These are phyloP conservation scores for Litchi chinensis DNA, from an alignment of 345 rosid species.

Conservation along the genomic window DNA sequence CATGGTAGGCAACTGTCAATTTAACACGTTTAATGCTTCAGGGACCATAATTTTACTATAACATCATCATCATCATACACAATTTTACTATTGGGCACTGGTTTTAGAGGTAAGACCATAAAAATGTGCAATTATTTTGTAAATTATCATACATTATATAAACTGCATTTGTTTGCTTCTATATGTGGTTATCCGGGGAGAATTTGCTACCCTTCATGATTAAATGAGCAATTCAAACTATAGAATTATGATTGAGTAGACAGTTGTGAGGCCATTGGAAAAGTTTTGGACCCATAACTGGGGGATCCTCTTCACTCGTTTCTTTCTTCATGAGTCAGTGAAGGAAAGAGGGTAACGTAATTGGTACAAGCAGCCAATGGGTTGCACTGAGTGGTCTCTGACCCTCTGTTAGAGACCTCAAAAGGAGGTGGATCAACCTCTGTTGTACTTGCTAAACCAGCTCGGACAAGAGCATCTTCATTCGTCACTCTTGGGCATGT, in stretches of 20 bases:
- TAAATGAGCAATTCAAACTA: too few species aligned
- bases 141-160: too few species aligned
- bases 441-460: slow-evolving; percentile 21
- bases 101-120: too few species aligned
- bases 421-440: slow-evolving; percentile 24
- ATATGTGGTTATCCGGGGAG: too few species aligned
- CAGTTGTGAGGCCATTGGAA: too few species aligned
- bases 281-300: too few species aligned
- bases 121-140: too few species aligned
- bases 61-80: neutral
- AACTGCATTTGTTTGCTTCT: too few species aligned
- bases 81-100: too few species aligned
- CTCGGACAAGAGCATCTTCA: slow-evolving; percentile 15
- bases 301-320: neutral
- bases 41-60: slow-evolving; percentile 2
- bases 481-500: slow-evolving; percentile 28
- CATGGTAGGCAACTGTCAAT: slow-evolving; percentile 22
- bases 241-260: too few species aligned
- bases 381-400: slow-evolving; percentile 18
- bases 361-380: slow-evolving; percentile 22
- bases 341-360: slow-evolving; percentile 15
- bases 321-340: slow-evolving; percentile 15
- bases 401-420: slow-evolving; percentile 18
- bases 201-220: too few species aligned
- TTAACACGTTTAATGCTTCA: slow-evolving; percentile 11